These are phyloP conservation scores for Gossypium schwendimanii DNA, from an alignment of 441 rosid species.

Conservation along the genomic window DNA sequence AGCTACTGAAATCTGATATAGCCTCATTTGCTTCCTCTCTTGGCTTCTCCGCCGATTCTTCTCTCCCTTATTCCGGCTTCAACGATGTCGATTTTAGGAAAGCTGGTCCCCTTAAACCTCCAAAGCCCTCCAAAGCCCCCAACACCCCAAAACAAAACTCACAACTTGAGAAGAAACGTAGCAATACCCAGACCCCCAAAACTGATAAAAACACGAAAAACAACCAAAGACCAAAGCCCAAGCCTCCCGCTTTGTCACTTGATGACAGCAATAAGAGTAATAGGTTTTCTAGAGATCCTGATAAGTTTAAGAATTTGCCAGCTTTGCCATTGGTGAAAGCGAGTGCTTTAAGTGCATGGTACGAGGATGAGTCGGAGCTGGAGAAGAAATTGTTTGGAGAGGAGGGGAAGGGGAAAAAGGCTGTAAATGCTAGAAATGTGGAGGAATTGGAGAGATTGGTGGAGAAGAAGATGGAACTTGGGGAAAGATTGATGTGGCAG, in stretches of 20 bases:
- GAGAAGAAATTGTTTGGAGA: slow-evolving; percentile 63
- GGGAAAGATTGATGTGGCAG: slow-evolving; percentile 79
- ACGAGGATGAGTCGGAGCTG: slow-evolving; percentile 60
- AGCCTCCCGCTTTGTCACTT: slow-evolving; percentile 48
- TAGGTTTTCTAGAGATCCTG: slow-evolving; percentile 16
- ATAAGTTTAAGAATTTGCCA: slow-evolving; percentile 50
- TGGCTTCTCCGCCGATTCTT: slow-evolving; percentile 54
- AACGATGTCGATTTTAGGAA: slow-evolving; percentile 70
- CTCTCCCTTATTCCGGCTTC: slow-evolving; percentile 58
- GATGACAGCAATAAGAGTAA: slow-evolving; percentile 26
- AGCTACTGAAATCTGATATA: slow-evolving; percentile 50
- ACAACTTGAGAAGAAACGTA: slow-evolving; percentile 6
- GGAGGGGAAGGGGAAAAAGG: slow-evolving; percentile 24
- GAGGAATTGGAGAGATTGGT: slow-evolving; percentile 49
- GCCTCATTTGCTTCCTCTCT: slow-evolving; percentile 76
- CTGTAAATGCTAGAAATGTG: slow-evolving; percentile 31
- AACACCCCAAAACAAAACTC: slow-evolving; percentile 7
- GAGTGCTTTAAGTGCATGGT: slow-evolving; percentile 56
- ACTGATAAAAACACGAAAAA: slow-evolving; percentile 12
- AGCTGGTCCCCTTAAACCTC: slow-evolving; percentile 21
- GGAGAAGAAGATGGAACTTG: slow-evolving; percentile 65
- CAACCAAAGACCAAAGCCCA: slow-evolving; percentile 29
- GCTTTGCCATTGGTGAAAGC: slow-evolving; percentile 70
- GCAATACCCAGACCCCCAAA: slow-evolving; percentile 14
- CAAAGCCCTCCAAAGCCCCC: slow-evolving; percentile 20